These are phyloP conservation scores for Zancudomyces culisetae DNA, from an alignment of 371 early-diverging fungal species.

Conservation along the genomic window DNA sequence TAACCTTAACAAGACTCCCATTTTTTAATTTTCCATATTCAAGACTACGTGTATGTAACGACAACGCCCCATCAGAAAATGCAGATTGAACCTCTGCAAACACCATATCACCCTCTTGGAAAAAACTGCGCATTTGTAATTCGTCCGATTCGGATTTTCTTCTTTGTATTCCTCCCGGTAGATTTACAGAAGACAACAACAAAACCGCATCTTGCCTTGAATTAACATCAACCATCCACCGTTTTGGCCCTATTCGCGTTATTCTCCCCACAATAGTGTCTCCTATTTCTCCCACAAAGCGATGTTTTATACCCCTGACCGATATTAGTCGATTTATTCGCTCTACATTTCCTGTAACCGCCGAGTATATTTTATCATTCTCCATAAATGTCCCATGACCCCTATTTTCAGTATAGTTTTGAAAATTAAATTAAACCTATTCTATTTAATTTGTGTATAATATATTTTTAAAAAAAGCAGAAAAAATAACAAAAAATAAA, in stretches of 20 bases:
- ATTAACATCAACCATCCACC: slow-evolving; percentile 96
- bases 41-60: slow-evolving; percentile 86
- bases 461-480: slow-evolving; percentile 2
- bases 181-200: slow-evolving; percentile 80
- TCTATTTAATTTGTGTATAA: neutral
- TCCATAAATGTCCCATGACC: slow-evolving; percentile 92
- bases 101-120: slow-evolving; percentile 88
- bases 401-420: too few relatives aligned
- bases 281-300: slow-evolving; percentile 78
- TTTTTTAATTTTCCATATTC: slow-evolving; percentile 94
- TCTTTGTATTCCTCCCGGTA: slow-evolving; percentile 95
- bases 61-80: slow-evolving; percentile 70
- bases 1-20: slow-evolving; percentile 69
- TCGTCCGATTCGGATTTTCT: slow-evolving; percentile 97
- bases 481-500: slow-evolving; percentile 24
- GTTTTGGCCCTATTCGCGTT: slow-evolving; percentile 72
- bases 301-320: slow-evolving; percentile 67
- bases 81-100: slow-evolving; percentile 94
- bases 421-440: neutral
- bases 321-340: slow-evolving; percentile 92
- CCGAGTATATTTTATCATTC: slow-evolving; percentile 44
- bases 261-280: slow-evolving; percentile 97
- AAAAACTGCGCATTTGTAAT: slow-evolving; percentile 92
- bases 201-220: slow-evolving; percentile 76
- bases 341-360: slow-evolving; percentile 82